These are phyloP conservation scores for Xylariales sp. DNA, from an alignment of 2,329 filamentous ascomycete genomes.

Conservation along the genomic window DNA sequence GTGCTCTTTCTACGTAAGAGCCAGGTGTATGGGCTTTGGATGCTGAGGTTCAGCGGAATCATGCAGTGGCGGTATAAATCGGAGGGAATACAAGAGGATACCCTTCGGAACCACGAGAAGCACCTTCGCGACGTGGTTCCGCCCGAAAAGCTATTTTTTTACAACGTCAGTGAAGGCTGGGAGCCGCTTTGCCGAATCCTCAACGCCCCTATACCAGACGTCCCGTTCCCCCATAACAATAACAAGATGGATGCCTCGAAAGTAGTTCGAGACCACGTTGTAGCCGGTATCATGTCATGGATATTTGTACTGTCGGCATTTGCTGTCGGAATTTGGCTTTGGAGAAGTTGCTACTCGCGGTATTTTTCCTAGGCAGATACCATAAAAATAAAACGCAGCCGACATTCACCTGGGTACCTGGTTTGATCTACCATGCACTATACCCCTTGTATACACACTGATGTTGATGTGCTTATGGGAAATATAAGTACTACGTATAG, in stretches of 20 bases:
- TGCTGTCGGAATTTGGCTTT: conserved; percentile 40
- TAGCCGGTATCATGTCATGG: conserved; percentile 46
- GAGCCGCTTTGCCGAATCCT: conserved; percentile 52
- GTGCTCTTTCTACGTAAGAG: conserved; percentile 51
- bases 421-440: not conserved
- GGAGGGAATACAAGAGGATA: conserved; percentile 48
- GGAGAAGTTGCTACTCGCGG: conserved; percentile 34
- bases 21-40: conserved; percentile 50
- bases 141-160: conserved; percentile 51
- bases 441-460: not conserved
- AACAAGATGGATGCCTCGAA: conserved; percentile 47
- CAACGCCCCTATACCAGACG: conserved; percentile 50
- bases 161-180: conserved; percentile 52
- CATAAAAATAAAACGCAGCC: conserved; percentile 11
- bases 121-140: conserved; percentile 50
- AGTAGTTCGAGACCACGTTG: conserved; percentile 44
- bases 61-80: conserved; percentile 50
- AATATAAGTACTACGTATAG: not conserved
- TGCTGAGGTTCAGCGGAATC: conserved; percentile 48
- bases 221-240: conserved; percentile 53
- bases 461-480: conserved; percentile 2
- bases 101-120: conserved; percentile 48
- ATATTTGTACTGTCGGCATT: conserved; percentile 45
- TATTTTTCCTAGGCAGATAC: conserved; percentile 26
- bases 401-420: not conserved